Percentiles rank a stretch among this genome's conserved stretches.
Conservation (phyloP, 2,329 filamentous ascomycete genomes). For the Zasmidium cellare region DNA sequence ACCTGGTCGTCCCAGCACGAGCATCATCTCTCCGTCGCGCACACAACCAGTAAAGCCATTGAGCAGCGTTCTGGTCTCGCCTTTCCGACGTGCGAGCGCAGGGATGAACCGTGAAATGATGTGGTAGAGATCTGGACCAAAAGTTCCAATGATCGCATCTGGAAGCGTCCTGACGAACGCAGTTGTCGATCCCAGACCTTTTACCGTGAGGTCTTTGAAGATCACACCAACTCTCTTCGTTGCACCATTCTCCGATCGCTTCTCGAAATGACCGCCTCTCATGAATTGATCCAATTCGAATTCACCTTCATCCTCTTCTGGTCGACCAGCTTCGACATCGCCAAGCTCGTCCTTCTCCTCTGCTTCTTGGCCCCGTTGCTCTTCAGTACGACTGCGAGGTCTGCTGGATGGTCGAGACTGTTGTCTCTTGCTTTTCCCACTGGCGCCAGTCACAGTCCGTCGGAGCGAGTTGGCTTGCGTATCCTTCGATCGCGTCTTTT, state of each 20-base stretch:
- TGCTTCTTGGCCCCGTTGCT: no score
- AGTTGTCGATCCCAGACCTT: conserved; percentile 66
- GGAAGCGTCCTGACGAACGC: conserved; percentile 72
- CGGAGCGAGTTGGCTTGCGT: conserved; percentile 21
- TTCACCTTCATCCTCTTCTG: conserved; percentile 48
- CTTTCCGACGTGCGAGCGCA: conserved; percentile 49
- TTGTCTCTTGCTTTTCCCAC: conserved; percentile 27
- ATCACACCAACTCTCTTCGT: conserved; percentile 77
- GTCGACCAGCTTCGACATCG: conserved; percentile 45
- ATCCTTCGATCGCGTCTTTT: conserved; percentile 42
- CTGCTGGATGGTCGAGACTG: conserved; percentile 24
- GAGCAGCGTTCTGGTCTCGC: conserved; percentile 54
- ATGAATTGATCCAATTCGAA: conserved; percentile 72
- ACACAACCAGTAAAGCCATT: conserved; percentile 68
- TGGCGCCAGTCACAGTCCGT: conserved; percentile 18
- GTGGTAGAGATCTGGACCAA: conserved; percentile 75
- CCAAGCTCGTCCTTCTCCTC: conserved; percentile 18
- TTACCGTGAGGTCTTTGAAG: conserved; percentile 74
- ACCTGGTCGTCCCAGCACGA: conserved; percentile 71
- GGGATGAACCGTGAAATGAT: conserved; percentile 59
- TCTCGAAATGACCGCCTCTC: conserved; percentile 73
- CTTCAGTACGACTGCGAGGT: not conserved
- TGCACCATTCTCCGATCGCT: conserved; percentile 64
- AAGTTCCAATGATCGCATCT: conserved; percentile 72
- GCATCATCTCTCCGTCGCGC: conserved; percentile 66